Percentiles rank a stretch among this genome's conserved stretches.
Conservation (phyloP, 345 rosid genomes). For the Linum lewisii region DNA sequence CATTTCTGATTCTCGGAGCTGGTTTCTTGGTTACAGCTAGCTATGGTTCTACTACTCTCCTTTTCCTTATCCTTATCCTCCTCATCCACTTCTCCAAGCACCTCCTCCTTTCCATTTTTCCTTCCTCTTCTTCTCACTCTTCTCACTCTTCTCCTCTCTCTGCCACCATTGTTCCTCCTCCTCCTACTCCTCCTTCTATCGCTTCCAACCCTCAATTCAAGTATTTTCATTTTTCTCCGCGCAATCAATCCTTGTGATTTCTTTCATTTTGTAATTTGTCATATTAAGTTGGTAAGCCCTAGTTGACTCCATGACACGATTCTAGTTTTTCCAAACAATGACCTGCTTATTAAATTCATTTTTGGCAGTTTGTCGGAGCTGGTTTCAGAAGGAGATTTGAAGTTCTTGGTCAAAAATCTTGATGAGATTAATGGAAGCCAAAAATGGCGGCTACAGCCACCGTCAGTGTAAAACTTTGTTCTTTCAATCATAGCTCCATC, state of each 20-base stretch:
- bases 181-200: background rate
- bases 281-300: background rate
- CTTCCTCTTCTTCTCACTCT: constrained; percentile 1
- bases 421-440: constrained; percentile 25
- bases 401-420: constrained; percentile 45
- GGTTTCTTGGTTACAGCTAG: background rate
- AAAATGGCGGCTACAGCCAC: too few species aligned
- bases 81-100: constrained; percentile 12
- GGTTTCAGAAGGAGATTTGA: constrained; percentile 60
- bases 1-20: background rate
- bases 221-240: background rate
- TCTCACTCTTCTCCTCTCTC: constrained; percentile 3
- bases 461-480: too few species aligned
- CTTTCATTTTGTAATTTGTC: background rate
- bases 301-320: too few species aligned
- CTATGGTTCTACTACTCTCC: constrained; percentile 19
- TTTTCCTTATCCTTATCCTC: constrained; percentile 17
- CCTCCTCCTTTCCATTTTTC: background rate
- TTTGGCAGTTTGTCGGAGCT: constrained; percentile 35
- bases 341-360: constrained; percentile 1
- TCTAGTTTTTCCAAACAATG: background rate
- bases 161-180: background rate
- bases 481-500: too few species aligned
- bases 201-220: constrained; percentile 3
- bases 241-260: too few species aligned